These are phyloP conservation scores for Vicia villosa DNA, from an alignment of 306 rosid genomes.

Conservation along the genomic window DNA sequence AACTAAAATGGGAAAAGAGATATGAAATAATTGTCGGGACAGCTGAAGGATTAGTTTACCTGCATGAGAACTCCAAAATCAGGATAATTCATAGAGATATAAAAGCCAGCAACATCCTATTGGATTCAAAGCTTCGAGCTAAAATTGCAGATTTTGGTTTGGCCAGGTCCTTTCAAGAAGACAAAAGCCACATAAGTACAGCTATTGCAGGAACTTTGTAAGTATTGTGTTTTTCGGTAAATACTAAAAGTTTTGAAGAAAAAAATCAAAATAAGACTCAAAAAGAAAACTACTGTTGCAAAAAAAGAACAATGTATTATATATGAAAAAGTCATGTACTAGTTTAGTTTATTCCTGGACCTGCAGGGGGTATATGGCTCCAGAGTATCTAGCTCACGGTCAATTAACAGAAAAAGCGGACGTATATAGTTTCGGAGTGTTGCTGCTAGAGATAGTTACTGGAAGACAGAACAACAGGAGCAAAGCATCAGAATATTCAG, in stretches of 20 bases:
- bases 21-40: conserved; percentile 66
- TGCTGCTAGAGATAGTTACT: conserved; percentile 69
- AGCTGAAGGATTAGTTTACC: conserved; percentile 81
- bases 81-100: conserved; percentile 92
- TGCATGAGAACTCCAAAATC: conserved; percentile 70
- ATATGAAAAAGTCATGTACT: conserved; percentile 3
- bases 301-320: background rate
- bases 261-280: background rate
- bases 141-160: conserved; percentile 97
- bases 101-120: conserved; percentile 84
- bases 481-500: conserved; percentile 68
- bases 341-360: conserved; percentile 10
- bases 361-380: conserved; percentile 92
- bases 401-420: conserved; percentile 90
- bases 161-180: conserved; percentile 88
- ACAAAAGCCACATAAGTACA: conserved; percentile 90
- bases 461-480: conserved; percentile 78
- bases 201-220: conserved; percentile 96
- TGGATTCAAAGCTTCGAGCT: conserved; percentile 75
- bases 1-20: conserved; percentile 84
- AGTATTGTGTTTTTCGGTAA: conserved; percentile 25
- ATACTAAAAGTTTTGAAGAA: background rate
- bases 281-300: background rate
- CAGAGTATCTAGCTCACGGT: conserved; percentile 94
- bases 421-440: conserved; percentile 83